Evolutionary conservation across 1,284 basidiomycete species (phyloP), one percentile per base, ranked within the genome.

Genomic region (Cerioporus squamosus): DNA sequence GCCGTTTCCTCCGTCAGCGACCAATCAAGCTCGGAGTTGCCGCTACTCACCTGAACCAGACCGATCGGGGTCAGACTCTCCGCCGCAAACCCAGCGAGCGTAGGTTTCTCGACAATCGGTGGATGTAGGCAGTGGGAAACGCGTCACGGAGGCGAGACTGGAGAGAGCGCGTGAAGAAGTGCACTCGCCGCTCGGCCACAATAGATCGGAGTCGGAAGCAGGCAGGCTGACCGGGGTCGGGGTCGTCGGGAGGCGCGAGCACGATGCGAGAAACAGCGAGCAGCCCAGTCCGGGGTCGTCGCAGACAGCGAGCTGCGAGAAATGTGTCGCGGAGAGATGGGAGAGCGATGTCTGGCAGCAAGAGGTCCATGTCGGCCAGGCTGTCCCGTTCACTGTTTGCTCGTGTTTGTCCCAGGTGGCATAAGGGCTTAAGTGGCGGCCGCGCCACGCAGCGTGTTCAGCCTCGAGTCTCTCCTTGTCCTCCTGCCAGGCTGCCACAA

Each of bases 1-100:
- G 56, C 53, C 44, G 40, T 44, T 45, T 44, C 43, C 52, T 48
- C 51, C 43, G 53, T 59, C 57, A 62, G 57, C 56, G 47, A 36
- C 52, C 49, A 31, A 50, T 53, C 53, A 49, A 45, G 53, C 51
- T 52, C 54, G 44, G 53, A 38, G 20, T 39, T 43, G 33, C 38
- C 42, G 33, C 43, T 26, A 45, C 55, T 57, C 55, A 54, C 60
- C 33, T 36, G 40, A 22, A 42, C n/a, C 20, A 42, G 60, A 48
- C 45, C 49, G 33, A 18, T 56, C 53, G 50, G 50, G 49, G 22
- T 36, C 38, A 24, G 39, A 40, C 46, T 18, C 26, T 36, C 45
- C 48, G 44, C 22, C 20, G 49, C 38, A 51, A 18, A 24, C 36
- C 14, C 22, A 29, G 45, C 15, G 12, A 20, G 20, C 15, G 22